Percentiles rank a stretch among this genome's conserved stretches.
These are phyloP conservation scores for Peziza echinospora DNA, from an alignment of 495 filamentous ascomycete species.

Conservation along the genomic window DNA sequence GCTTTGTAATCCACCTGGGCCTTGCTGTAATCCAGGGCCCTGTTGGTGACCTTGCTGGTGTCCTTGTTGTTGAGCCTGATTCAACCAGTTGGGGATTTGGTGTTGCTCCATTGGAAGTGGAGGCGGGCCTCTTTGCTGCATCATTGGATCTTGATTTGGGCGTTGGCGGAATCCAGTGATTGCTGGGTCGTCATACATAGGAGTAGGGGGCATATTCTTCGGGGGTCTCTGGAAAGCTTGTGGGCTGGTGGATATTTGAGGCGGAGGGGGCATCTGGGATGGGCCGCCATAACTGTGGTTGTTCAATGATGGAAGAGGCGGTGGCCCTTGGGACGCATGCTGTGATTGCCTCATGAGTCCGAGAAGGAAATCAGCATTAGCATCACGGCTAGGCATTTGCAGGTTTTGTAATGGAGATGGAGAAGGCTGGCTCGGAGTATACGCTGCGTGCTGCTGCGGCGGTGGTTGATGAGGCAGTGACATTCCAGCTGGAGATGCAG, in stretches of 20 bases:
- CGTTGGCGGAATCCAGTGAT: constrained; percentile 15
- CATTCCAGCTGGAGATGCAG: not conserved
- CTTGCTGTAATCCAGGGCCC: constrained; percentile 8
- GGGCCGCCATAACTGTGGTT: constrained; percentile 15
- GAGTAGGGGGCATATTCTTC: constrained; percentile 17
- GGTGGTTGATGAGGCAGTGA: constrained; percentile 16
- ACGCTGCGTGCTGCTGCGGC: constrained; percentile 1
- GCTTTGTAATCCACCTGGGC: not conserved
- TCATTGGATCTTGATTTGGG: constrained; percentile 1
- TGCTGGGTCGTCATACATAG: constrained; percentile 16
- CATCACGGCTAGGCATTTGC: constrained; percentile 1
- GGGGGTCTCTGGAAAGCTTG: constrained; percentile 12
- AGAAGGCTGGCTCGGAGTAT: not conserved
- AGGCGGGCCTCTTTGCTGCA: not conserved
- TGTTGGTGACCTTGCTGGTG: constrained; percentile 19
- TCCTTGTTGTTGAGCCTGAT: constrained; percentile 8
- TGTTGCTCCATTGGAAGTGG: not conserved
- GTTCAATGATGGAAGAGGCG: constrained; percentile 11
- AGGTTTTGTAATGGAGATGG: not conserved
- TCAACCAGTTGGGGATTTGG: not conserved
- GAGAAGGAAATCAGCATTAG: constrained; percentile 10
- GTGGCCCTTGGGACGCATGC: constrained; percentile 2
- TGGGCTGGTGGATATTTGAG: constrained; percentile 18
- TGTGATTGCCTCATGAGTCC: constrained; percentile 16
- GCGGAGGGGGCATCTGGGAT: constrained; percentile 20